Conservation (phyloP, 257 asterid genomes). For the Ajuga chamaepitys region DNA sequence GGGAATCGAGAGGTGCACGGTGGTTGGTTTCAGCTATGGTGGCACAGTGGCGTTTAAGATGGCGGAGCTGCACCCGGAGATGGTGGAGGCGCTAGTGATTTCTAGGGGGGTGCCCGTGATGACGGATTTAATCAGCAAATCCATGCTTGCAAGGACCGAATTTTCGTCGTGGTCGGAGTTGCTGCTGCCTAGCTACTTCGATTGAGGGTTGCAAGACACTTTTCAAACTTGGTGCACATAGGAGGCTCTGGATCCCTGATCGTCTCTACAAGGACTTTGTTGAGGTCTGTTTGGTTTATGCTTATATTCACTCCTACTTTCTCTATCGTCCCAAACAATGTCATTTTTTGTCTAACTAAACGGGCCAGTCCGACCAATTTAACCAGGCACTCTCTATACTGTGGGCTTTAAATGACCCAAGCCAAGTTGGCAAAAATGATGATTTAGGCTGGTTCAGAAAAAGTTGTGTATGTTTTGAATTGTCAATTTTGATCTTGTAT, state of each 20-base stretch:
- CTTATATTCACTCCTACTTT: too few relatives aligned
- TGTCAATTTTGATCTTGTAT: too few relatives aligned
- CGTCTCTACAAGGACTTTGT: conserved; percentile 63
- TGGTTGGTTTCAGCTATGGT: conserved; percentile 82
- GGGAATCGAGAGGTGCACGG: conserved; percentile 52
- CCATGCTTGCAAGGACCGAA: conserved; percentile 44
- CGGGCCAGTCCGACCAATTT: too few relatives aligned
- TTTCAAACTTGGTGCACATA: conserved; percentile 52
- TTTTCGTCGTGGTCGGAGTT: conserved; percentile 63
- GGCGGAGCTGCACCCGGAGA: conserved; percentile 61
- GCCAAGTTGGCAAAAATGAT: too few relatives aligned
- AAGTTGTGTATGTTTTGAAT: too few relatives aligned
- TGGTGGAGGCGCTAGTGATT: conserved; percentile 49
- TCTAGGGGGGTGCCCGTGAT: conserved; percentile 65
- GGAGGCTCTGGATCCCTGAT: conserved; percentile 79
- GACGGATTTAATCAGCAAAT: conserved; percentile 53
- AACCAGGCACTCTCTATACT: too few relatives aligned
- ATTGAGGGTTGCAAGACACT: conserved; percentile 66
- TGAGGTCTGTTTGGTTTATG: too few relatives aligned
- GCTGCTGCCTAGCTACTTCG: conserved; percentile 52
- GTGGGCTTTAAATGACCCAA: too few relatives aligned
- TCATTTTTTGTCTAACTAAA: too few relatives aligned
- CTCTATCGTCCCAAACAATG: too few relatives aligned
- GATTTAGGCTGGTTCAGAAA: too few relatives aligned
- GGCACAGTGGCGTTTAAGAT: conserved; percentile 87